Evolutionary conservation across 1,139 yeast species (phyloP).

Genomic region (Arxiozyma bovina): DNA sequence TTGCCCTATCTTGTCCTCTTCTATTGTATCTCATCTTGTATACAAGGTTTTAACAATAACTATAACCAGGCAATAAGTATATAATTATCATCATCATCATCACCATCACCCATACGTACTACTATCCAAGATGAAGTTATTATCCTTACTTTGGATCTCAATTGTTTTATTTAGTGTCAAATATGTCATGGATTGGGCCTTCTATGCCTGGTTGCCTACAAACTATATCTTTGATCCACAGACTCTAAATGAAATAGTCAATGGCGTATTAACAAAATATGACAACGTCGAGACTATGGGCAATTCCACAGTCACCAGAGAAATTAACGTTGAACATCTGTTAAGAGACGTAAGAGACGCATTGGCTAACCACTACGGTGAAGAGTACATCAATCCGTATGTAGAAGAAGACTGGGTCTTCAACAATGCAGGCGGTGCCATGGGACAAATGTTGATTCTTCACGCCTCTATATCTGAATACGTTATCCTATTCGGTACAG

Average conservation of each 20-base stretch:
- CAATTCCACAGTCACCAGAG: constrained; percentile 8
- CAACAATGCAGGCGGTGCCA: constrained; percentile 98
- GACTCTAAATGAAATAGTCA: constrained; percentile 41
- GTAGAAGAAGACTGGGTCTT: constrained; percentile 82
- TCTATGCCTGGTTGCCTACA: constrained; percentile 58
- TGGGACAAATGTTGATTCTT: constrained; percentile 93
- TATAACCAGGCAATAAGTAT: no score
- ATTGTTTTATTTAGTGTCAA: constrained; percentile 11
- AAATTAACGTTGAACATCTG: constrained; percentile 22
- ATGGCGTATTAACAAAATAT: constrained; percentile 46
- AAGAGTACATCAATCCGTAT: constrained; percentile 56
- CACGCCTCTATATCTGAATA: constrained; percentile 96
- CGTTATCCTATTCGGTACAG: constrained; percentile 78
- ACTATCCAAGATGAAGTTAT: constrained; percentile 30
- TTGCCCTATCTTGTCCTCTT: no score
- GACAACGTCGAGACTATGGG: constrained; percentile 21
- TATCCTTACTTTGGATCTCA: constrained; percentile 15
- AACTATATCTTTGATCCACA: constrained; percentile 45
- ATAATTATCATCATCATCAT: no score
- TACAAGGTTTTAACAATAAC: no score
- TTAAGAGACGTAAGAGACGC: constrained; percentile 53
- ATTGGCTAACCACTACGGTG: constrained; percentile 57
- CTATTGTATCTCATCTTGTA: not conserved
- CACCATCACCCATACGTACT: no score
- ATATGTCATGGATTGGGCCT: constrained; percentile 36